These are phyloP conservation scores for Camelina neglecta DNA, from an alignment of 345 rosid species.

Conservation along the genomic window DNA sequence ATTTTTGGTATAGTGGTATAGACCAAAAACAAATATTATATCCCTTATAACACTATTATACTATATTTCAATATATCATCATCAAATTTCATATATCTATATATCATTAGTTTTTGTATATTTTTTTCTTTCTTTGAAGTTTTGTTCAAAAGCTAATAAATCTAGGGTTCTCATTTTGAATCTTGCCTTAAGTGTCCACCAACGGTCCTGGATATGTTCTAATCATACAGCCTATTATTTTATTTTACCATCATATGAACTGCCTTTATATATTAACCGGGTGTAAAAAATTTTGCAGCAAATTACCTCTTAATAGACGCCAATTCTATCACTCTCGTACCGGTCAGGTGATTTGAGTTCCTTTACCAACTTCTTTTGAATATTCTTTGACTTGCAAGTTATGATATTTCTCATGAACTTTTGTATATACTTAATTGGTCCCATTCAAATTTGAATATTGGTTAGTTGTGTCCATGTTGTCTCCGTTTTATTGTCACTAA, in stretches of 20 bases:
- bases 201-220: neutral
- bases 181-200: neutral
- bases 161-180: neutral
- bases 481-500: conserved; percentile 1
- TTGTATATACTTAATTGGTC: too few relatives aligned
- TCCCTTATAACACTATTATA: too few relatives aligned
- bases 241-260: too few relatives aligned
- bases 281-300: neutral
- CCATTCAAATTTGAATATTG: neutral
- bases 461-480: too few relatives aligned
- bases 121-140: neutral
- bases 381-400: neutral
- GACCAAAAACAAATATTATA: too few relatives aligned
- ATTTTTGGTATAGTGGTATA: too few relatives aligned
- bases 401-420: neutral
- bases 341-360: conserved; percentile 8
- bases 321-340: conserved; percentile 15
- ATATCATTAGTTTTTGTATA: neutral
- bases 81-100: too few relatives aligned
- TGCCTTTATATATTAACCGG: neutral
- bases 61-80: too few relatives aligned
- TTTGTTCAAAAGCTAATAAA: neutral
- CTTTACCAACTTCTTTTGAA: neutral
- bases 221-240: neutral
- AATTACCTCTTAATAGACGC: conserved; percentile 6